These are phyloP conservation scores for Metschnikowia borealis DNA, from an alignment of 805 yeast genomes.

Conservation along the genomic window DNA sequence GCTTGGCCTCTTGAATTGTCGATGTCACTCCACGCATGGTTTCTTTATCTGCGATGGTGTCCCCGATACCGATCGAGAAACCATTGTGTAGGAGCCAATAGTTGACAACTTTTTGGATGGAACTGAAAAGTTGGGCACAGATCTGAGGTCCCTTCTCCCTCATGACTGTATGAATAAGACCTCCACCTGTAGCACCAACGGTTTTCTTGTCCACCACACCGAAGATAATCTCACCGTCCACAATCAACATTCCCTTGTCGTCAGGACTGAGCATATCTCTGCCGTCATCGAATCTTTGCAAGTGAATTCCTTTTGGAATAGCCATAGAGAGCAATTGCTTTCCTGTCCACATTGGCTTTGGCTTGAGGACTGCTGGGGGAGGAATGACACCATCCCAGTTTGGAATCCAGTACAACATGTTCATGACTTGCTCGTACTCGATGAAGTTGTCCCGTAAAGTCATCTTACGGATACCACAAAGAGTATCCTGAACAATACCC, in stretches of 20 bases:
- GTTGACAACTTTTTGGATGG: constrained; percentile 91
- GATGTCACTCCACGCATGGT: constrained; percentile 93
- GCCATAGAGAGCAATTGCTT: constrained; percentile 90
- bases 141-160: constrained; percentile 93
- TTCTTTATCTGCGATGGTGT: constrained; percentile 95
- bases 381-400: constrained; percentile 99
- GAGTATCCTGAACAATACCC: constrained; percentile 99
- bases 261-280: constrained; percentile 79
- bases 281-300: constrained; percentile 90
- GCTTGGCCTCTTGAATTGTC: constrained; percentile 89
- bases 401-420: constrained; percentile 96
- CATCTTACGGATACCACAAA: constrained; percentile 95
- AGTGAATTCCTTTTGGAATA: constrained; percentile 92
- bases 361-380: constrained; percentile 88
- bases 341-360: constrained; percentile 97
- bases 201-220: constrained; percentile 98
- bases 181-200: constrained; percentile 98
- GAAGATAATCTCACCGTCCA: constrained; percentile 93
- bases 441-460: constrained; percentile 85
- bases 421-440: constrained; percentile 92
- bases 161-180: constrained; percentile 94
- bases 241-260: constrained; percentile 93
- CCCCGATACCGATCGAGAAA: constrained; percentile 99
- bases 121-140: constrained; percentile 87
- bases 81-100: constrained; percentile 96